Evolutionary conservation across 345 rosid species (phyloP), one percentile per base, ranked within the genome.

Genomic region (Salix koriyanagi): DNA sequence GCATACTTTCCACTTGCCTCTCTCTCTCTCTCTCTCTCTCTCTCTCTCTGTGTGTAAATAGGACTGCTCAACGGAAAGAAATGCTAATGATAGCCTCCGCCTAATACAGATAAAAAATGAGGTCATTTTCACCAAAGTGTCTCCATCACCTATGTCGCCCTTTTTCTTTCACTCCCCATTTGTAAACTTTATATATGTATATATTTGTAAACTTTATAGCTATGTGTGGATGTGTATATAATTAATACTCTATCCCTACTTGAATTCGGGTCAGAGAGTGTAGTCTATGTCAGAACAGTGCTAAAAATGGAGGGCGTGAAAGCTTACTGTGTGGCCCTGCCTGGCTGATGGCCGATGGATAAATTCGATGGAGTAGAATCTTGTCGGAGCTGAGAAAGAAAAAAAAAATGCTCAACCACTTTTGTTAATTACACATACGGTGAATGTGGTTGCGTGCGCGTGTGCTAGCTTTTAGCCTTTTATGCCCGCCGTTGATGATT

Each of bases 21-120:
- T 25, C 46, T 25, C 16, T 30, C 16, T 2, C 30, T 16, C 39
- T 26, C 32, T 56, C 74, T 30, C 61, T 69, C 34, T 34, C 52
- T 14, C 26, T 36, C 44, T 41, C 13, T 10, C 12, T 10, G 1
- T 41, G 13, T 41, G 13, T 41, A 10, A 2, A 41, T 41, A 9
- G 60, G 61, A 28, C 64, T 39, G 32, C 39, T 46, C 42, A 75
- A 21, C 86, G 81, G 65, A 78, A 83, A 14, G 34, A 70, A 80
- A 46, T 75, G 75, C 77, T 77, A 67, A 72, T 68, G 75, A 73
- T 75, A 30, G n/a, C 73, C 54, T 8, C 77, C 77, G 79, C 79
- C 75, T 79, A 67, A 71, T 52, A 72, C 79, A 41, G 25, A 72
- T 69, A 78, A 76, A 64, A 44, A 9, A 16, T 19, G 1, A 13